These are phyloP conservation scores for Canariomyces notabilis DNA, from an alignment of 2,329 filamentous ascomycete species.

Conservation along the genomic window DNA sequence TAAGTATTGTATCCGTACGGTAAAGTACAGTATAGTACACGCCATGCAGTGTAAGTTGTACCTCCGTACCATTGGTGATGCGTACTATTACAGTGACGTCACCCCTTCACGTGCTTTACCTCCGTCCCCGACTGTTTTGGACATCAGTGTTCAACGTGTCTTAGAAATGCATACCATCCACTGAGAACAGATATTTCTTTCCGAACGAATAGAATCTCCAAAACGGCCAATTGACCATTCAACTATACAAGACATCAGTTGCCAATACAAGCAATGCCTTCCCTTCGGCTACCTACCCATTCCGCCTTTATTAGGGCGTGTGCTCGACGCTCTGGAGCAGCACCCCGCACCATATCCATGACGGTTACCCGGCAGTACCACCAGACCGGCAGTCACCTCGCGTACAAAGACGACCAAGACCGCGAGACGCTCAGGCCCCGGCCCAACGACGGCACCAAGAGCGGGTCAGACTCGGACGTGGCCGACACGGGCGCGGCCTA, in stretches of 20 bases:
- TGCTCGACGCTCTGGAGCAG: background rate
- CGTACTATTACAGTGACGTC: no score
- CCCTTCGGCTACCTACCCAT: slow-evolving; percentile 7
- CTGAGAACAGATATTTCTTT: background rate
- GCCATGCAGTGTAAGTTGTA: no score
- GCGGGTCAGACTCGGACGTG: slow-evolving; percentile 57
- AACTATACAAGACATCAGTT: background rate
- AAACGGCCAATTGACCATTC: background rate
- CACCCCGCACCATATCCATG: background rate
- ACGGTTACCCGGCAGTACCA: slow-evolving; percentile 30
- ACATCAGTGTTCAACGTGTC: no score
- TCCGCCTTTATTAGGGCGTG: background rate
- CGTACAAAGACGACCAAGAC: slow-evolving; percentile 52
- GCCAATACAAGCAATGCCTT: slow-evolving; percentile 2
- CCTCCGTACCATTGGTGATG: no score
- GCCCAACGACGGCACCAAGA: slow-evolving; percentile 62
- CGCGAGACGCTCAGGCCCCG: slow-evolving; percentile 61
- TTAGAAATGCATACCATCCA: no score
- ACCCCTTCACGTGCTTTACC: background rate
- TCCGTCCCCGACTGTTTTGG: background rate
- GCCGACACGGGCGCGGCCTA: slow-evolving; percentile 62
- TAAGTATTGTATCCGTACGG: no score
- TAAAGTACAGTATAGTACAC: no score
- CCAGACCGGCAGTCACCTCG: slow-evolving; percentile 25
- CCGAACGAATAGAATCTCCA: background rate